phyloP scores from a whole-genome alignment of 192 early-diverging fungal species.

The Linnemannia zychae region DNA sequence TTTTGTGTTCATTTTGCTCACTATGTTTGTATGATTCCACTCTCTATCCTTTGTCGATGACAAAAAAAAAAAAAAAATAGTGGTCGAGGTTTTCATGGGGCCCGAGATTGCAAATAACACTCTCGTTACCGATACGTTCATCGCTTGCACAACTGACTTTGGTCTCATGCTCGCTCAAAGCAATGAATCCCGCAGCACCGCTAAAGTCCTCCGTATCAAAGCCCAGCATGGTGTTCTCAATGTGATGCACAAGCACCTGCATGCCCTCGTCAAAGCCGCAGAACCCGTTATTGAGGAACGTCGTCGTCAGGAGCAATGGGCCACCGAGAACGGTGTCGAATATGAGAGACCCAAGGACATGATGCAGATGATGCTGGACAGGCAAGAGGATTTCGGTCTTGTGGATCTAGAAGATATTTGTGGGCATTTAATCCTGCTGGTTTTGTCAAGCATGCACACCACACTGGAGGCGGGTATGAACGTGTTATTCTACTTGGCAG shows the following conservation, averaged over 20 bases:
- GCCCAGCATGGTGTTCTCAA: neutral
- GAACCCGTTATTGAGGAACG: constrained; percentile 17
- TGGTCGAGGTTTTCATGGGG: constrained; percentile 25
- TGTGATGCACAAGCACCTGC: constrained; percentile 14
- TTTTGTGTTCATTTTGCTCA: neutral
- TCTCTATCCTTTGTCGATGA: neutral
- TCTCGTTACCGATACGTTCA: constrained; percentile 20
- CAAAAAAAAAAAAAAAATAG: neutral
- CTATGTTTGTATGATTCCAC: neutral
- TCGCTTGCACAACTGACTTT: constrained; percentile 10
- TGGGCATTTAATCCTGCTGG: constrained; percentile 29
- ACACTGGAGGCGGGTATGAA: constrained; percentile 26
- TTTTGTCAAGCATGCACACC: constrained; percentile 48
- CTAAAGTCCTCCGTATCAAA: neutral
- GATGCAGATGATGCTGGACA: constrained; percentile 40
- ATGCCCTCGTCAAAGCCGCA: constrained; percentile 6
- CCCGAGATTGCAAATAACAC: constrained; percentile 5
- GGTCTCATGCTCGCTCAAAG: constrained; percentile 7
- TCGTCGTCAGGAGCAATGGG: neutral
- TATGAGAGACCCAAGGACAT: constrained; percentile 35
- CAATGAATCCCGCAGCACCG: neutral
- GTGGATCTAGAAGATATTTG: constrained; percentile 23
- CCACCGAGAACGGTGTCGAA: neutral
- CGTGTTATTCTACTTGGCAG: constrained; percentile 34
- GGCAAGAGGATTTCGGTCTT: constrained; percentile 22